Evolutionary conservation across 192 early-diverging fungal species (phyloP), one percentile per base, ranked within the genome.

Genomic region (Podochytrium sp.): DNA sequence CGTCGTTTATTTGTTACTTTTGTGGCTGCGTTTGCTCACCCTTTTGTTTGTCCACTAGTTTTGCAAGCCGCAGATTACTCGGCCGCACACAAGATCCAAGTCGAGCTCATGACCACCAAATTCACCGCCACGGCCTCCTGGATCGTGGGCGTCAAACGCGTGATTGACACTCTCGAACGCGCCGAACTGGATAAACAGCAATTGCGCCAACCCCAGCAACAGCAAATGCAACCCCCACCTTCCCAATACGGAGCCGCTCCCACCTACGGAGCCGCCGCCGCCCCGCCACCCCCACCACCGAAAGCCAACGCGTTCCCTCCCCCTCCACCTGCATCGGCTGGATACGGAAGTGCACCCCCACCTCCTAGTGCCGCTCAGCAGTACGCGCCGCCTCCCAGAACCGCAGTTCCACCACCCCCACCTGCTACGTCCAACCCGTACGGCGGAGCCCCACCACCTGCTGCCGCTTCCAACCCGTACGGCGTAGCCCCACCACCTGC

Each of bases 101-200:
- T 91, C 7, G 90, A 94, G 56, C 75, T 94, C 18, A 87, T 92
- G 80, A 90, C 87, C 1, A 88, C 87, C 16, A 88, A 88, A 50
- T 91, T 87, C 35, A 85, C 87, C 12, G 83, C 83, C 12, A 90
- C 89, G 3, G 83, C 84, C 20, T 72, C 83, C 35, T 87, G 91
- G 89, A 84, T 92, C 76, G 83, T 90, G 27, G 90, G 89, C 25
- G 85, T 92, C 65, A 92, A 92, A 78, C 79, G 90, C 27, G 72
- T 92, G 60, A 84, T 92, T 65, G 90, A 90, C 65, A 62, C 67
- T 18, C 51, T 81, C 5, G 84, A 83, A 61, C 58, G 66, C 35
- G 72, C 73, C 10, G 37, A 70, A 30, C 32, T 63, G 10, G 65
- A 76, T 34, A 47, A 65, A 51, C 30, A 35, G 29, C 60, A 74